Evolutionary conservation across 2,329 filamentous ascomycete genomes (phyloP), one percentile per base, ranked within the genome.

Genomic region (Penicillium sp.): DNA sequence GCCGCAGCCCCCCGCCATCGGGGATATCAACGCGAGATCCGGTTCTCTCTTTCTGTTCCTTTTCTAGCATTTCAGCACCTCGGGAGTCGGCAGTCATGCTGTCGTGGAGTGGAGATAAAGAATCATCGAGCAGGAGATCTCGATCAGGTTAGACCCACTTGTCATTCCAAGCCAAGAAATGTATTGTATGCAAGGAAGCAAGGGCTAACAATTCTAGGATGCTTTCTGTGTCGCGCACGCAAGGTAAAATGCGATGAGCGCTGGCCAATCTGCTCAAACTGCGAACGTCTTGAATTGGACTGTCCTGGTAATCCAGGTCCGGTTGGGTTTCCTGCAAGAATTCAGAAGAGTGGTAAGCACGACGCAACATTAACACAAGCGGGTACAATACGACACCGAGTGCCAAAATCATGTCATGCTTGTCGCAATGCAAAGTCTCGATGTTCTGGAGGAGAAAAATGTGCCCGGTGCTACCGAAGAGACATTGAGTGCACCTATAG

Each of bases 351-450:
- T 16, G 44, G 36, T 9, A 12, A 37, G 3, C 52, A 33, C 8
- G 50, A 57, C 45, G 36, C 41, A 11, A 46, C 41, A 35, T 44
- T 62, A 19, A 64, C 61, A n/a, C 58, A 64, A 26, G 61, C 62
- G 22, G 62, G 62, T 22, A 60, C 60, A 35, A 40, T 55, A 40
- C 59, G 61, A 36, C 59, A 58, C 37, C 51, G 62, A 48, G 58
- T 61, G 3, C 55, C 54, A 12, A 59, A 53, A 35, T 64, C 62
- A 38, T 64, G 62, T n/a, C 43, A 59, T 17, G 22, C 51, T 30
- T 65, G 61, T 35, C 62, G 59, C 14, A 36, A 43, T 37, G 60
- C 59, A 44, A 65, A 65, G 25, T 40, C 61, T 12, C 57, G 59
- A 17, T 65, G 62, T 17, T 59, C 59, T 2, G 61, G 61, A 12